phyloP scores from a whole-genome alignment of 164 flowering plant species.

The Vitis amurensis region DNA sequence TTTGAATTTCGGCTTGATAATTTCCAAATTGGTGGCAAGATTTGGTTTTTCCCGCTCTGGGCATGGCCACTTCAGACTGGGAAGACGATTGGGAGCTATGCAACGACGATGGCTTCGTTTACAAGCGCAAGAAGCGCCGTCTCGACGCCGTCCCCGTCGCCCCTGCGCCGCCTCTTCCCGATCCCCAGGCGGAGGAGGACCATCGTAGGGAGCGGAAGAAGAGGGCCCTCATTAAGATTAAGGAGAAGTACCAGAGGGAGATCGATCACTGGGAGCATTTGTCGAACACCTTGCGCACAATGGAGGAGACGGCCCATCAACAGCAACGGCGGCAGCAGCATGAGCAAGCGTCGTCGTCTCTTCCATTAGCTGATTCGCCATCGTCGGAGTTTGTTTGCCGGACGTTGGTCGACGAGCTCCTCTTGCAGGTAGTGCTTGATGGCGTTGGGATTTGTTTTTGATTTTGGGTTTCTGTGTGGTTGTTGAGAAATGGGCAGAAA shows the following conservation, averaged over 20 bases:
- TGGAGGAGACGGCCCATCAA: conserved; percentile 26
- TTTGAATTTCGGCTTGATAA: too few species aligned
- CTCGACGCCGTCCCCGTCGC: conserved; percentile 12
- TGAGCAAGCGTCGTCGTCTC: conserved; percentile 3
- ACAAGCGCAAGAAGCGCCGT: conserved; percentile 56
- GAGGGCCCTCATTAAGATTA: conserved; percentile 43
- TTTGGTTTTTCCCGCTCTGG: conserved; percentile 10
- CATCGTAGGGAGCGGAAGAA: conserved; percentile 42
- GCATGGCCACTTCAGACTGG: conserved; percentile 2
- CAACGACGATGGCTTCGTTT: conserved; percentile 79
- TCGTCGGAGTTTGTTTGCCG: conserved; percentile 17
- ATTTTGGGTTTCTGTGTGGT: background rate
- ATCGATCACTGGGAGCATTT: conserved; percentile 60
- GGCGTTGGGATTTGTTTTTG: background rate
- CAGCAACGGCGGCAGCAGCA: conserved; percentile 7
- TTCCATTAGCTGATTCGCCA: background rate
- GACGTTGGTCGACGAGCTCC: conserved; percentile 46
- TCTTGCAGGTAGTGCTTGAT: conserved; percentile 45
- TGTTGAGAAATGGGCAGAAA: background rate
- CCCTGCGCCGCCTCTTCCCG: conserved; percentile 13
- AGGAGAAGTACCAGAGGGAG: conserved; percentile 47
- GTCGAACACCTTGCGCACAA: conserved; percentile 46
- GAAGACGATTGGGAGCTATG: conserved; percentile 66
- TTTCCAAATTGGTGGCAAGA: background rate
- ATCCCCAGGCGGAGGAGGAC: conserved; percentile 39